Evolutionary conservation across 2,329 filamentous ascomycete genomes (phyloP), one percentile per base, ranked within the genome.

Genomic region (Paramyrothecium roridum): DNA sequence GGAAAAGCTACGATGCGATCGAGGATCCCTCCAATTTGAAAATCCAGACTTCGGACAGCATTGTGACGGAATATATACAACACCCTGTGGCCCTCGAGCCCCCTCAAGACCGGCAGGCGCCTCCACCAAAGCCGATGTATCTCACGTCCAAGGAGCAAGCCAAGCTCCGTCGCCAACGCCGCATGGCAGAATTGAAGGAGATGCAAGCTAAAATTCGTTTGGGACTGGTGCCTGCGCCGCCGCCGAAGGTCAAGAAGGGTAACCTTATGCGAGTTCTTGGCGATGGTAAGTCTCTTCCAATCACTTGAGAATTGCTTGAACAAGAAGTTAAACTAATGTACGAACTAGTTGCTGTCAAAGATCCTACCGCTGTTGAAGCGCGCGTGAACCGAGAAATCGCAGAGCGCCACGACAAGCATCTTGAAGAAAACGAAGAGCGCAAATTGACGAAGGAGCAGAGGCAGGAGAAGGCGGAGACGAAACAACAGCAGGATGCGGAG

Each of bases 211-310:
- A 99, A 77, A 95, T 98, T 59, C 84, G 93, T 56, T 79, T 99
- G 12, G 95, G 95, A 20, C 81, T 99, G 16, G 88, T 93, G 57
- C 91, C 93, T 3, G 91, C 93, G 20, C 92, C 93, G 26, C 89
- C 93, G 23, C 93, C 95, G 12, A 99, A 98, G 74, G 91, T 99
- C 63, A 98, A 97, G 76, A 96, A 96, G 73, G 90, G 89, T 56
- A 99, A 99, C 71, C 83, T 99, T 68, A 99, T 99, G 95, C 88
- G 93, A 56, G 95, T 99, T 30, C 81, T 97, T 54, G 95, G 95
- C 59, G 91, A 97, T 62, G 72, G 72, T 73, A 68, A 69, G 88
- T 91, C 17, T 2, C 22, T 10, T 30, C 34, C 47, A 17, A 37
- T 8, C 11, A 4, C 7, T 6, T 43, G n/a, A 19, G 37, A 43